Evolutionary conservation across 495 filamentous ascomycete genomes (phyloP), one percentile per base, ranked within the genome.

Genomic region (Lophiostoma macrostomum): DNA sequence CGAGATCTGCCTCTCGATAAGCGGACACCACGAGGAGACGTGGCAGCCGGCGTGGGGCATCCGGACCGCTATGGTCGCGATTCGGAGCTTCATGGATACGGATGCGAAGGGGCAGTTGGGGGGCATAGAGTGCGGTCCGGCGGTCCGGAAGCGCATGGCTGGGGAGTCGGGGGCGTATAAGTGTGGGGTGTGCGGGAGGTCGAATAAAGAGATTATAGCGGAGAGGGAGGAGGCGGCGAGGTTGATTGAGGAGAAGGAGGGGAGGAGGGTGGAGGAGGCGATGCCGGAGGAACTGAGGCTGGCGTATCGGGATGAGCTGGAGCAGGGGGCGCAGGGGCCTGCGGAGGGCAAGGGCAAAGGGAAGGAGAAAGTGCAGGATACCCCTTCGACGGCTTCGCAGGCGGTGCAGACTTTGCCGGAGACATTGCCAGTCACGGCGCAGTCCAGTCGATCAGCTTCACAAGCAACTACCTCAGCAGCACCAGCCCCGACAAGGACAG

Each of bases 31-130:
- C 71, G 93, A 96, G 69, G 93, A 98, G 71, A 91, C 86, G 20
- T 98, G 93, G 93, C 90, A 95, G 77, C 93, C 93, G 1, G 93
- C 93, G 0, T 98, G 93, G 93, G 91, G 93, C 0, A 82, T 98
- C 5, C 77, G 93, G 41, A 89, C 85, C 1, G 85, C 85, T 6
- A 72, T 89, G 23, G 82, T 86, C 11, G 85, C 85, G 19, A 73
- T 86, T 25, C 71, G 85, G 30, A 74, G 71, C 22, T 88, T 89
- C 65, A 89, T 89, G 85, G 85, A 87, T 62, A 84, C 79, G 18
- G 83, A 85, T 48, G 76, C 80, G 1, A 75, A 73, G 45, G 85
- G 93, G 0, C 93, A 98, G 75, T 72, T 98, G 0, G 93, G 93
- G 2, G 93, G 93, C 3, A 71, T 96, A 67, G 90, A 96, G 53